These are phyloP conservation scores for Rhododendron ferrugineum DNA, from an alignment of 148 eudicot species.

Conservation along the genomic window DNA sequence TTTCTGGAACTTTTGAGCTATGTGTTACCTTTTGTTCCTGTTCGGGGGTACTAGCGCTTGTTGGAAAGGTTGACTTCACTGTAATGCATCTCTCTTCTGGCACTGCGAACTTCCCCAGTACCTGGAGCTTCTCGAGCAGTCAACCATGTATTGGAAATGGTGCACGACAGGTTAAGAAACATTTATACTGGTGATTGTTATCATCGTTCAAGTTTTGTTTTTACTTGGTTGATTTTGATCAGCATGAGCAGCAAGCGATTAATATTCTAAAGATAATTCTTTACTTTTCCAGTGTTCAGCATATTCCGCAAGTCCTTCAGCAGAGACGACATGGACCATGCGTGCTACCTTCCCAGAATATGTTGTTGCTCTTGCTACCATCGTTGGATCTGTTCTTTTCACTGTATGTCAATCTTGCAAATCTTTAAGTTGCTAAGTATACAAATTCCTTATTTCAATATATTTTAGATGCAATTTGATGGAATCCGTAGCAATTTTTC, in stretches of 20 bases:
- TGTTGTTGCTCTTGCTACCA: constrained; percentile 93
- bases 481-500: neutral
- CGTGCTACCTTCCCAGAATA: constrained; percentile 92
- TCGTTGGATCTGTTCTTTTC: constrained; percentile 95
- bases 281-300: constrained; percentile 69
- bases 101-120: constrained; percentile 51
- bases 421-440: neutral
- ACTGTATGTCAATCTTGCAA: constrained; percentile 42
- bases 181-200: neutral
- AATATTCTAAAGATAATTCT: constrained; percentile 2
- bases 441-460: neutral
- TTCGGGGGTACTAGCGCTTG: constrained; percentile 40
- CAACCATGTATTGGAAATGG: constrained; percentile 63
- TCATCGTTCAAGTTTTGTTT: neutral
- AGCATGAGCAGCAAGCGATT: neutral
- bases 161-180: constrained; percentile 46
- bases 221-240: neutral
- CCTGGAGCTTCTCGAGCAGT: constrained; percentile 54
- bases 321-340: constrained; percentile 98
- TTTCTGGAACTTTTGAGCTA: neutral
- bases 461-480: neutral
- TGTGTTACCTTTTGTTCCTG: neutral
- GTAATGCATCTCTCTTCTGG: constrained; percentile 84
- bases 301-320: constrained; percentile 60
- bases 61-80: constrained; percentile 97